Percentiles rank a stretch among this genome's conserved stretches.
These are phyloP conservation scores for Penicillium sp. DNA, from an alignment of 2,329 filamentous ascomycete genomes.

Conservation along the genomic window DNA sequence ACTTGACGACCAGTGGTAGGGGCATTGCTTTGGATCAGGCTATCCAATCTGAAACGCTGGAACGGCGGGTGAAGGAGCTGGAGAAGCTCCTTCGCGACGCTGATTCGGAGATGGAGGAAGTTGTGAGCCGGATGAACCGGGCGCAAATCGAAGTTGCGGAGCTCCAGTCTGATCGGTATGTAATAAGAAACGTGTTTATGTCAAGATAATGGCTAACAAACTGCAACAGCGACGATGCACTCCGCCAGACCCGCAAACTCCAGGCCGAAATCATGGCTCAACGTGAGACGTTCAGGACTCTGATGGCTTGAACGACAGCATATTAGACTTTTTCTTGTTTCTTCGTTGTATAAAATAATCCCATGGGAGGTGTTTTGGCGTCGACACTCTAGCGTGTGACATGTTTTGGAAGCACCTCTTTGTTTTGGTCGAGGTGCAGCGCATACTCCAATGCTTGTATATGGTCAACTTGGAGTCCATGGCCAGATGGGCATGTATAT, in stretches of 20 bases:
- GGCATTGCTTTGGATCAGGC: constrained; percentile 57
- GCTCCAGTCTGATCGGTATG: constrained; percentile 51
- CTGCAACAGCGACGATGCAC: constrained; percentile 62
- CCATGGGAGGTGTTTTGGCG: too few relatives aligned
- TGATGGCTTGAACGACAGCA: too few relatives aligned
- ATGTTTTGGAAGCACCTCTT: too few relatives aligned
- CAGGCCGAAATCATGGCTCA: constrained; percentile 60
- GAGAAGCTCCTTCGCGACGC: constrained; percentile 70
- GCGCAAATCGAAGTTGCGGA: constrained; percentile 76
- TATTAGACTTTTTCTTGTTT: too few relatives aligned
- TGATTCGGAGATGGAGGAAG: constrained; percentile 73
- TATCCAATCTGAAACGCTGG: constrained; percentile 64
- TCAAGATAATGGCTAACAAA: too few relatives aligned
- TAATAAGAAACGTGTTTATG: too few relatives aligned
- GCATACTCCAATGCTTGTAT: too few relatives aligned
- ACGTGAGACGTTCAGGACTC: constrained; percentile 52
- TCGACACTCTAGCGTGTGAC: too few relatives aligned
- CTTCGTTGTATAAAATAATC: too few relatives aligned
- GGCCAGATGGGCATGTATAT: too few relatives aligned
- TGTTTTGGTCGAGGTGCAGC: too few relatives aligned
- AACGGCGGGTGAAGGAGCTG: constrained; percentile 70
- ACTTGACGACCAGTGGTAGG: constrained; percentile 54
- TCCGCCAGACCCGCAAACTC: constrained; percentile 60
- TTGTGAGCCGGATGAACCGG: constrained; percentile 70
- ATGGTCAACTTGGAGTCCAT: too few relatives aligned